Percentiles rank a stretch among this genome's conserved stretches.
Evolutionary conservation across 306 rosid genomes (phyloP).

Genomic region (Acacia melanoxylon): DNA sequence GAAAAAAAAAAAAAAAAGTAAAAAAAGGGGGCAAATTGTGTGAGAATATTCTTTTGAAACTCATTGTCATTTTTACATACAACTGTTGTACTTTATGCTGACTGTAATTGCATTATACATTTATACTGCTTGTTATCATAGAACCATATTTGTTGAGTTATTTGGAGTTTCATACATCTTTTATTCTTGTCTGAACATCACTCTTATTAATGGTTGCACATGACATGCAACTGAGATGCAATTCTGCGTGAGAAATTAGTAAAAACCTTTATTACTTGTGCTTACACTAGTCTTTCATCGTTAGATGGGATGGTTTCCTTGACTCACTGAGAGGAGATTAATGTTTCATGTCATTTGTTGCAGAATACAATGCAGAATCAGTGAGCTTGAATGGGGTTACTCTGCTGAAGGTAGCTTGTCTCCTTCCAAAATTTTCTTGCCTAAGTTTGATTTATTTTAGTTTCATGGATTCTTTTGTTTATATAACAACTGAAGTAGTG

Average conservation of each 20-base stretch:
- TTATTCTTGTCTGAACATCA: slow-evolving; percentile 20
- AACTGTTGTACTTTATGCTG: background rate
- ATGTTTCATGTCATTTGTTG: slow-evolving; percentile 16
- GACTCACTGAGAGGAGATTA: slow-evolving; percentile 9
- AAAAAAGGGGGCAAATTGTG: background rate
- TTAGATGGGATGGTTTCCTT: slow-evolving; percentile 20
- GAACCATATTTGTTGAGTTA: background rate
- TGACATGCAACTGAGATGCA: slow-evolving; percentile 2
- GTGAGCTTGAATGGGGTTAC: slow-evolving; percentile 62
- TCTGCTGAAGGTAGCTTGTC: slow-evolving; percentile 65
- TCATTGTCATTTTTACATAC: background rate
- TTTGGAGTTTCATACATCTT: background rate
- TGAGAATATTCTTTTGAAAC: background rate
- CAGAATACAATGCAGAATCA: slow-evolving; percentile 51
- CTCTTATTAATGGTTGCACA: slow-evolving; percentile 11
- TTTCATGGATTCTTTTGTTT: slow-evolving; percentile 7
- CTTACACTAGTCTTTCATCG: background rate
- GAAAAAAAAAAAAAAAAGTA: accelerated
- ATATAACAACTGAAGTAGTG: background rate
- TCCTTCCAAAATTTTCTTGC: background rate
- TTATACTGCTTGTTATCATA: background rate
- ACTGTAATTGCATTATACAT: slow-evolving; percentile 2
- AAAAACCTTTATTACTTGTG: background rate
- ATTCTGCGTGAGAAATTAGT: background rate
- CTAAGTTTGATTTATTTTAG: background rate